These are phyloP conservation scores for Ophiostoma perfectum DNA, from an alignment of 2,329 filamentous ascomycete genomes.

Conservation along the genomic window DNA sequence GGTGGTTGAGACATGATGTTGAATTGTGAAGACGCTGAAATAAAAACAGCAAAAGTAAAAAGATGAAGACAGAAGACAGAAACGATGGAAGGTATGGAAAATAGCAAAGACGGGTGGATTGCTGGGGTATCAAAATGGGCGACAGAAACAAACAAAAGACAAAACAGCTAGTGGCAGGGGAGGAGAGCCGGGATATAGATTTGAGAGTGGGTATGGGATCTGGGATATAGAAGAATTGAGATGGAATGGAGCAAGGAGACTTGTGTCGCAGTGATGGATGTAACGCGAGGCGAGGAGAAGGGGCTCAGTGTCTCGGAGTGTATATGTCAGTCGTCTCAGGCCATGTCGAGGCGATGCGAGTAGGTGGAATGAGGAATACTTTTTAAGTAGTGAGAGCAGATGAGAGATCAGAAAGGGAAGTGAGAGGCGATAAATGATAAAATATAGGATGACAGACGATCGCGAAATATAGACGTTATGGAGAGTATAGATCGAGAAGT, in stretches of 20 bases:
- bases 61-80: neutral
- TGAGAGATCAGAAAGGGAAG: neutral
- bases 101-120: constrained; percentile 4
- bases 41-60: neutral
- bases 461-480: neutral
- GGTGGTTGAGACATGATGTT: constrained; percentile 18
- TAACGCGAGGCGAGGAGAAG: constrained; percentile 8
- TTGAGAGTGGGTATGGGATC: neutral
- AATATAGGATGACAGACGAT: neutral
- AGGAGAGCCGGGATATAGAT: neutral
- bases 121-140: neutral
- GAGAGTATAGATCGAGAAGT: neutral
- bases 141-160: constrained; percentile 9
- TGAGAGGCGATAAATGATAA: neutral
- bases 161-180: neutral
- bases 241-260: neutral
- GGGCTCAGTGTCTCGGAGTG: constrained; percentile 12
- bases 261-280: constrained; percentile 3
- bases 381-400: neutral
- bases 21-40: neutral
- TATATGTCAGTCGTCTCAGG: constrained; percentile 8
- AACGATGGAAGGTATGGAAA: neutral
- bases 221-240: neutral
- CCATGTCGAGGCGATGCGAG: neutral
- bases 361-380: neutral